Evolutionary conservation across 805 yeast species (phyloP).

Genomic region (Candida pini): DNA sequence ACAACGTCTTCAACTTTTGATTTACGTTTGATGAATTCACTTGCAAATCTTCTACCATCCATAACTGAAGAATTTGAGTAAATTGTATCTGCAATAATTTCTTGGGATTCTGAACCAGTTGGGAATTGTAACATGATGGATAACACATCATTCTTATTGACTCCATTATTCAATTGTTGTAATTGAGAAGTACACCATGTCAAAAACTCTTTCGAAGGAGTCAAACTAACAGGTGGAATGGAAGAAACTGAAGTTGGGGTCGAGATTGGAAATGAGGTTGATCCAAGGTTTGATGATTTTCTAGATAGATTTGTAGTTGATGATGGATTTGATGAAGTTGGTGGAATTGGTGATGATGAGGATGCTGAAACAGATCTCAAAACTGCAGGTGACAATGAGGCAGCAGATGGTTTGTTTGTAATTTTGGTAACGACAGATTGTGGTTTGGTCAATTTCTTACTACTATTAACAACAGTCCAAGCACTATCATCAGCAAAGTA

Average conservation of each 20-base stretch:
- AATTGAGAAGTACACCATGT: slow-evolving; percentile 68
- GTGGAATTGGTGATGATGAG: slow-evolving; percentile 30
- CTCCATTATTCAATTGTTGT: slow-evolving; percentile 64
- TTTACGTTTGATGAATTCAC: slow-evolving; percentile 79
- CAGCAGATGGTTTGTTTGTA: slow-evolving; percentile 11
- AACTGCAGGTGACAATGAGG: slow-evolving; percentile 27
- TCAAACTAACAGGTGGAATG: slow-evolving; percentile 22
- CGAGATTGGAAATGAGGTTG: slow-evolving; percentile 2
- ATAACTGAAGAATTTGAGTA: slow-evolving; percentile 82
- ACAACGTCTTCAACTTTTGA: slow-evolving; percentile 58
- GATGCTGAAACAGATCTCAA: slow-evolving; percentile 34
- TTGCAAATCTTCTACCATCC: slow-evolving; percentile 94
- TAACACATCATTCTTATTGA: slow-evolving; percentile 72
- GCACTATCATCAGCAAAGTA: too few species aligned
- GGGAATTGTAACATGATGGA: slow-evolving; percentile 80
- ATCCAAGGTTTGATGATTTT: slow-evolving; percentile 3
- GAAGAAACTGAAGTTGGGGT: slow-evolving; percentile 17
- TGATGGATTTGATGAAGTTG: slow-evolving; percentile 5
- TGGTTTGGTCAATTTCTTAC: slow-evolving; percentile 29
- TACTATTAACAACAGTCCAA: slow-evolving; percentile 38
- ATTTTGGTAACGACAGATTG: slow-evolving; percentile 8
- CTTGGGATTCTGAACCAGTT: slow-evolving; percentile 63
- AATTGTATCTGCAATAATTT: slow-evolving; percentile 87
- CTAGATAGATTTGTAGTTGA: slow-evolving; percentile 8
- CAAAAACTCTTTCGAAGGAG: slow-evolving; percentile 57